Base-by-base conservation (phyloP, 768 basidiomycete species). In the Fomitopsis serialis region DNA sequence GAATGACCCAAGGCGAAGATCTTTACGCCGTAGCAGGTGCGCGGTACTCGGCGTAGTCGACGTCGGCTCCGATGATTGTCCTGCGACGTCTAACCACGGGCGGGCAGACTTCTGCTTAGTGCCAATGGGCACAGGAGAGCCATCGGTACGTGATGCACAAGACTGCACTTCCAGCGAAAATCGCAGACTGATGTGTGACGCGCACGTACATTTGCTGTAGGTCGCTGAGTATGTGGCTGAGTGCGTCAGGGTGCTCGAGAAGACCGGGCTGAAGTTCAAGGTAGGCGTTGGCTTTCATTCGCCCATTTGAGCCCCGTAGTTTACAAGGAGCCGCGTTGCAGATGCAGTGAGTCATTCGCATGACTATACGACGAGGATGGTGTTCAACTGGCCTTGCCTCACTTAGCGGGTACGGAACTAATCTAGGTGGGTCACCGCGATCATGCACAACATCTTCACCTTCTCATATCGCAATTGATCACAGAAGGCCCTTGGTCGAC, bases 331-430 rank as follows among this genome's bases (percentile, higher is more conserved):
- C 5, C 29, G 29, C 29, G 6, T 32, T 11, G 29, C 29, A 89
- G 86, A 79, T 90, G 78, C 87, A 89, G 87, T 84, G 66, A 77
- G 79, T 68, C 13, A 37, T 40, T 24, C n/a, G 5, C 22, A 17
- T 6, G 15, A 17, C 22, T 37, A 44, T 23, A 23, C 37, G 34
- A 2, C 25, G 34, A 22, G 24, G 34, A 9, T 15, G 43, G 23
- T 27, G 24, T 40, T 23, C 25, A 9, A 48, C 60, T 35, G 19
- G 6, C 59, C 32, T 56, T 10, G 46, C 8, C 43, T 25, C 24
- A 2, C 25, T 15, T 56, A 92, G 92, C 61, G 92, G 91, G 5
- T 97, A 95, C 63, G 94, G 94, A 21, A 97, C 95, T 1, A 96
- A 96, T 65, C 62, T 96, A 37, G 92, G 89, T 79, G 59, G 42